Evolutionary conservation across 2,329 filamentous ascomycete species (phyloP), one percentile per base, ranked within the genome.

Genomic region (Monosporascus sp.): DNA sequence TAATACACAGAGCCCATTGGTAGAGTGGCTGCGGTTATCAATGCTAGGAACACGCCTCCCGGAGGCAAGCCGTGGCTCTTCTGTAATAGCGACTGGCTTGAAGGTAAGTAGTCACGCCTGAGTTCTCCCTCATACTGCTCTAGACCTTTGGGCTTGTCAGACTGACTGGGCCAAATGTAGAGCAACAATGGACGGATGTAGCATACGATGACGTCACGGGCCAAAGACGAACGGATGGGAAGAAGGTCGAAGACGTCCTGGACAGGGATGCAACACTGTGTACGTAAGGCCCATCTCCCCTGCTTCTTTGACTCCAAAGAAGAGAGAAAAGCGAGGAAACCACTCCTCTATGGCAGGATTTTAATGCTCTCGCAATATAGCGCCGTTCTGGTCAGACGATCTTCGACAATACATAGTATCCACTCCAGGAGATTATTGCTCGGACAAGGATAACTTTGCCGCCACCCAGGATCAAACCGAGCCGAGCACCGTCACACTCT

Each of bases 331-430:
- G 37, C 4, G 14, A 38, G 37, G 37, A 38, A 15, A 38, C n/a
- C 17, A 38, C n/a, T 38, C 5, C 37, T 38, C 37, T 8, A 15
- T 38, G 2, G n/a, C 37, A 38, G 14, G 14, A n/a, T n/a, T 38
- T 14, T 38, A 14, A 38, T n/a, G 37, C n/a, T 38, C 37, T 38
- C 37, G 14, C 14, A 38, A 17, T 22, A 7, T 41, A 55, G 54
- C 43, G 3, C 50, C 50, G 3, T 55, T 53, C 38, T 55, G 54
- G 54, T 55, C 50, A 11, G 54, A 55, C 20, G 54, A 53, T 48
- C 48, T 53, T 39, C 48, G 44, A 6, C 39, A 53, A 41, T 55
- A 55, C 31, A 15, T 55, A 11, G 25, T 27, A 49, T 43, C 47
- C 31, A 36, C 38, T 17, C 20, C 50, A 24, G 54, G 54, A 5